phyloP scores from a whole-genome alignment of 2,329 filamentous ascomycete genomes.

The Phaeophleospora eucalypticola region DNA sequence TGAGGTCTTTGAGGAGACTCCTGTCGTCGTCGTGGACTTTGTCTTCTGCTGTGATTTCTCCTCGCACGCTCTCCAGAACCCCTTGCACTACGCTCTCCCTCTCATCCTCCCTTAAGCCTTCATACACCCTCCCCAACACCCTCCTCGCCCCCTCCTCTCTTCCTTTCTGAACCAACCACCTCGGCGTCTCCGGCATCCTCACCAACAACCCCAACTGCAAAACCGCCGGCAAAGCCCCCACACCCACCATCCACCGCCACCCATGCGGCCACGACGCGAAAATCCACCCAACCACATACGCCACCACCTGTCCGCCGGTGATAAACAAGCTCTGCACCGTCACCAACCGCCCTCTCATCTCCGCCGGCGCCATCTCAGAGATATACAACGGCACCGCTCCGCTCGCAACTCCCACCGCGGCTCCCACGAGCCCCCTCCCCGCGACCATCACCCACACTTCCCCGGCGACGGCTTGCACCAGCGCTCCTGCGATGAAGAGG shows the following conservation, averaged over 20 bases:
- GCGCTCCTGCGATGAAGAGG: conserved; percentile 65
- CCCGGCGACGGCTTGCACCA: conserved; percentile 57
- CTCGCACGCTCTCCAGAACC: conserved; percentile 66
- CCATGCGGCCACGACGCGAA: conserved; percentile 59
- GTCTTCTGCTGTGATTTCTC: conserved; percentile 53
- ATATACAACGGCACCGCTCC: conserved; percentile 68
- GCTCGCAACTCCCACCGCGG: conserved; percentile 70
- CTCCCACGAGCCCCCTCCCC: conserved; percentile 66
- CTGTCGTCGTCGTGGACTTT: conserved; percentile 11
- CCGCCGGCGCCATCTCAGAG: conserved; percentile 26
- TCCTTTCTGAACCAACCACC: conserved; percentile 75
- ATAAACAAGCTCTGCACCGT: conserved; percentile 80
- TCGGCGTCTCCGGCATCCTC: conserved; percentile 80
- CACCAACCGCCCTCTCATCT: conserved; percentile 69
- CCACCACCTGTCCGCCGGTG: conserved; percentile 82
- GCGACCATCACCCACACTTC: conserved; percentile 62
- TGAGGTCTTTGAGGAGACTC: conserved; percentile 34
- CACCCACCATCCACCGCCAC: conserved; percentile 89
- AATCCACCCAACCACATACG: conserved; percentile 77
- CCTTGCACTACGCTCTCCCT: conserved; percentile 51
- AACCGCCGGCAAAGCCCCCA: conserved; percentile 72
- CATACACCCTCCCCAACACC: conserved; percentile 50
- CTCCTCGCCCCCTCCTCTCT: conserved; percentile 57
- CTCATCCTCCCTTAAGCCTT: conserved; percentile 11
- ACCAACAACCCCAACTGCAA: conserved; percentile 66